phyloP scores from a whole-genome alignment of 2,329 filamentous ascomycete species.

The Botrytis byssoidea region DNA sequence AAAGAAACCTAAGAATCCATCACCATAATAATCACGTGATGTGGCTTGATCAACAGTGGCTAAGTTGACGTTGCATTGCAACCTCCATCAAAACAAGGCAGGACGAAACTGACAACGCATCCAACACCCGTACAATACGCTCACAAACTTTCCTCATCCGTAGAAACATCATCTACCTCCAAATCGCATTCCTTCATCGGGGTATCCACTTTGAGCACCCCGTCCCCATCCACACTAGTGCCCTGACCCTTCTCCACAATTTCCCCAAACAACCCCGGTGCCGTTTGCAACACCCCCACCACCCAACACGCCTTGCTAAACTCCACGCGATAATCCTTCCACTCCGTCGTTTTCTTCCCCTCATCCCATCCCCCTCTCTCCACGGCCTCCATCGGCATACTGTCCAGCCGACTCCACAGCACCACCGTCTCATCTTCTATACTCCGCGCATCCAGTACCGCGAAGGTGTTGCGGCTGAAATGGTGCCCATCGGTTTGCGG shows the following conservation, averaged over 20 bases:
- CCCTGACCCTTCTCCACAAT: constrained; percentile 5
- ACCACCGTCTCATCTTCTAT: neutral
- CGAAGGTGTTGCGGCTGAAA: neutral
- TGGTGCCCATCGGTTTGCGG: neutral
- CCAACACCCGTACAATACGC: no score
- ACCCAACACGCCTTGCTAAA: constrained; percentile 1
- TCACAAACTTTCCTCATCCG: neutral
- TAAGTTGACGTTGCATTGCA: neutral
- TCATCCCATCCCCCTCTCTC: neutral
- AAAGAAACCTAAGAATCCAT: neutral
- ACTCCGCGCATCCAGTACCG: neutral
- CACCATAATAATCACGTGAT: neutral
- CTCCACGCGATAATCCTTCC: neutral
- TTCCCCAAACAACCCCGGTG: neutral
- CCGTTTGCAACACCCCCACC: neutral
- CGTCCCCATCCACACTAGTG: neutral
- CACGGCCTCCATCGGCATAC: neutral
- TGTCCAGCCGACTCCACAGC: neutral
- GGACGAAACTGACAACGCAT: neutral
- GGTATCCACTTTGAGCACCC: neutral
- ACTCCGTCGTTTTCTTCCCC: neutral
- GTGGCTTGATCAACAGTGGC: neutral
- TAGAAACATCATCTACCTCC: neutral
- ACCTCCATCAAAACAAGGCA: neutral
- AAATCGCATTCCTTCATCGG: neutral